These are phyloP conservation scores for Leccinellum rugosiceps DNA, from an alignment of 768 basidiomycete species.

Conservation along the genomic window DNA sequence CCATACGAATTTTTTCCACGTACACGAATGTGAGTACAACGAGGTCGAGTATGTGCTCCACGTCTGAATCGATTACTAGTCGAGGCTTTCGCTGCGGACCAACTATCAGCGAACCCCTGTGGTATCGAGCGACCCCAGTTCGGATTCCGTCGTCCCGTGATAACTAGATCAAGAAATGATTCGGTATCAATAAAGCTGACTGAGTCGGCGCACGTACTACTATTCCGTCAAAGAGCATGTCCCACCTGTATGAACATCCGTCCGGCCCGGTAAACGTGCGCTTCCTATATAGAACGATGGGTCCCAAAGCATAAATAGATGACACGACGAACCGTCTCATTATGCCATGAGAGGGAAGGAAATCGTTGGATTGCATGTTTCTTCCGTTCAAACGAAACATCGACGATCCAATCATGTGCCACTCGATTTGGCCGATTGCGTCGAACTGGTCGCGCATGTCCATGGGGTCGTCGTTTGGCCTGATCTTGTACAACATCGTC, in stretches of 20 bases:
- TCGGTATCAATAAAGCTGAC: neutral
- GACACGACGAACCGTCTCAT: slow-evolving; percentile 17
- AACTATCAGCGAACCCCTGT: slow-evolving; percentile 16
- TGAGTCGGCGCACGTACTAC: slow-evolving; percentile 13
- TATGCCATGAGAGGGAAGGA: slow-evolving; percentile 23
- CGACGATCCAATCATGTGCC: slow-evolving; percentile 29
- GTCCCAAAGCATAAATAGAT: neutral
- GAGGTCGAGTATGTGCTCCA: slow-evolving; percentile 26
- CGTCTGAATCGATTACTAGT: slow-evolving; percentile 17
- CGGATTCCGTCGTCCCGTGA: slow-evolving; percentile 16
- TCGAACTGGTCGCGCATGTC: slow-evolving; percentile 31
- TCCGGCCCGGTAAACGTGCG: slow-evolving; percentile 34
- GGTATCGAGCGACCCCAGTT: slow-evolving; percentile 20
- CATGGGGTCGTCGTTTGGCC: slow-evolving; percentile 15
- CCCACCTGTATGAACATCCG: slow-evolving; percentile 35
- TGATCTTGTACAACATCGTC: slow-evolving; percentile 28
- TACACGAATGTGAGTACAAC: slow-evolving; percentile 31
- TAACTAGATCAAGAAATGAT: slow-evolving; percentile 6
- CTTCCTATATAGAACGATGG: slow-evolving; percentile 8
- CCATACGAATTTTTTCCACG: slow-evolving; percentile 30
- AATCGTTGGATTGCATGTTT: slow-evolving; percentile 25
- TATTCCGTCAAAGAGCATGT: slow-evolving; percentile 11
- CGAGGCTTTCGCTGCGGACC: slow-evolving; percentile 17
- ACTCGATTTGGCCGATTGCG: slow-evolving; percentile 34
- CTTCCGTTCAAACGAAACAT: slow-evolving; percentile 28